Evolutionary conservation across 768 basidiomycete species (phyloP), one percentile per base, ranked within the genome.

Genomic region (Amanita molliuscula): DNA sequence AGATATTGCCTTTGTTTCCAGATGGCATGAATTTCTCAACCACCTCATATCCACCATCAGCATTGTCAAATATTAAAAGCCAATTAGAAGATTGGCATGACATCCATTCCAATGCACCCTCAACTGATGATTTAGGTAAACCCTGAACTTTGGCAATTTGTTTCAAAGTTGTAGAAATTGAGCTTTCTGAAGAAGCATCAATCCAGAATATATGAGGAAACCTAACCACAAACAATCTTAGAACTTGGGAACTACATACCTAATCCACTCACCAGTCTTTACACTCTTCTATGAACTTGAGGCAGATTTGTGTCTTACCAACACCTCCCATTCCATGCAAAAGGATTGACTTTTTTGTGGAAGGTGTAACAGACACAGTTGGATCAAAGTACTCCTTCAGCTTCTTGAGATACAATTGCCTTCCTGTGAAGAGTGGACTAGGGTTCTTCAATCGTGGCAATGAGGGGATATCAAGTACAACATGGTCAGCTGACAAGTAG

Each of bases 11-110:
- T 31, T 18, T 23, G 20, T 47, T 46, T 18, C 58, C 54, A 45
- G 36, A 15, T 25, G 56, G 58, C n/a, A 56, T 26, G 29, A 36
- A 57, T 36, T 51, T 37, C 16, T 29, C 42, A 7, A 56, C 25
- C 7, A 52, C 16, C n/a, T 36, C 21, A 40, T 44, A 23, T 42
- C 26, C 55, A 53, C n/a, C n/a, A n/a, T 51, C 54, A 18, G 54
- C 54, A 57, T 54, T 57, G 47, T 59, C 58, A 51, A 52, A 57
- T 3, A 59, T 43, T 5, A 59, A 26, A n/a, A 59, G 50, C 56
- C 58, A 59, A 6, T 51, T 47, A 10, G 37, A n/a, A 8, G 53
- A 31, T 5, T 51, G 28, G 4, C 18, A 15, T 9, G 52, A 48
- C 18, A 59, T 37, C 54, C 54, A 58, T 15, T 8, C 31, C 8